phyloP scores from a whole-genome alignment of 2,329 filamentous ascomycete genomes.

The Colletotrichum sp. region DNA sequence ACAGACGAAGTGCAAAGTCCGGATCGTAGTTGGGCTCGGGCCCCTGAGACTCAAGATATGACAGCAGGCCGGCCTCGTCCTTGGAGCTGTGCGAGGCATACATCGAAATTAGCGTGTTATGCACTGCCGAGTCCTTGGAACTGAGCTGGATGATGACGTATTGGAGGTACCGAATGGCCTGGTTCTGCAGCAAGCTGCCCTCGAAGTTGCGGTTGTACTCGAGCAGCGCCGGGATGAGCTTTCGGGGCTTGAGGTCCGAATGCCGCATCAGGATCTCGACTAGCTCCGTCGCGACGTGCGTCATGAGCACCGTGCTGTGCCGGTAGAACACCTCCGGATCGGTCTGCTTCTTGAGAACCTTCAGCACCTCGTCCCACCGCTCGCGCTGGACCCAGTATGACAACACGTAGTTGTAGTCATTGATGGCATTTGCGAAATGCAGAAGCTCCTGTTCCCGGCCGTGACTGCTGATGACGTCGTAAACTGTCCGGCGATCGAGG shows the following conservation, averaged over 20 bases:
- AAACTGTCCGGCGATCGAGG: constrained; percentile 88
- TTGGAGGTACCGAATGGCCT: constrained; percentile 91
- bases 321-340: constrained; percentile 94
- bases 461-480: constrained; percentile 95
- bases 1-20: constrained; percentile 93
- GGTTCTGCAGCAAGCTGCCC: constrained; percentile 76
- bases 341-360: constrained; percentile 90
- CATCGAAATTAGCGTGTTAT: constrained; percentile 96
- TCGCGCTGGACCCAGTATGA: constrained; percentile 98
- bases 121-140: constrained; percentile 83
- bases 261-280: constrained; percentile 98
- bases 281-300: constrained; percentile 80
- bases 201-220: constrained; percentile 86
- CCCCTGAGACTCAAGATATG: constrained; percentile 90
- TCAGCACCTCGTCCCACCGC: constrained; percentile 85
- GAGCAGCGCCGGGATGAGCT: constrained; percentile 89
- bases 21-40: constrained; percentile 89
- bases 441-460: constrained; percentile 92
- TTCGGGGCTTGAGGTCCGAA: constrained; percentile 80
- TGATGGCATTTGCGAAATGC: constrained; percentile 85
- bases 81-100: constrained; percentile 85
- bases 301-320: constrained; percentile 97
- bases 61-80: constrained; percentile 84
- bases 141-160: constrained; percentile 89
- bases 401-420: constrained; percentile 93